These are phyloP conservation scores for Globisporangium paddicum DNA, from an alignment of 352 stramenopile genomes.

Conservation along the genomic window DNA sequence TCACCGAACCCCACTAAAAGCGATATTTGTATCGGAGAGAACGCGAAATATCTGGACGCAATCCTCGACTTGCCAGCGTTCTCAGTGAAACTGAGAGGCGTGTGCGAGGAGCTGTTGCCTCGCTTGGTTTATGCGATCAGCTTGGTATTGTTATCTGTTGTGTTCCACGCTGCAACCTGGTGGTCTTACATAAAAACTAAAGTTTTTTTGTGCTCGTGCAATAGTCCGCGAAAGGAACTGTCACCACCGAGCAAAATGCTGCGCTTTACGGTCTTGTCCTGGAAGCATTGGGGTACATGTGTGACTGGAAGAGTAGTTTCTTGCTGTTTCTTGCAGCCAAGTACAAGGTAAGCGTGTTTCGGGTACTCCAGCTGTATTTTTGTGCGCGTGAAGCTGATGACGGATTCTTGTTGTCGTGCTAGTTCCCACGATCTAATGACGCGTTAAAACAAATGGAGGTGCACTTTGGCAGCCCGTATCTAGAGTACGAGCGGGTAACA, in stretches of 20 bases:
- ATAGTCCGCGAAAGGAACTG: neutral
- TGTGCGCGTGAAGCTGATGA: neutral
- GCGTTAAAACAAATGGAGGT: constrained; percentile 20
- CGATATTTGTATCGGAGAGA: constrained; percentile 3
- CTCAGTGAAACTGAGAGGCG: constrained; percentile 20
- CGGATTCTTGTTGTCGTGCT: neutral
- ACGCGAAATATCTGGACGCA: constrained; percentile 19
- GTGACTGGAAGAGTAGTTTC: constrained; percentile 57
- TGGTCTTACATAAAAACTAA: neutral
- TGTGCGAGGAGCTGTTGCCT: constrained; percentile 31
- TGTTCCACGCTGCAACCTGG: neutral
- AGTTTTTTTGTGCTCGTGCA: neutral
- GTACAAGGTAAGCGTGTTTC: constrained; percentile 27
- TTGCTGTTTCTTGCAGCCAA: constrained; percentile 53
- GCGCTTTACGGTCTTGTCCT: constrained; percentile 23
- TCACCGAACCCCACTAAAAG: constrained; percentile 18
- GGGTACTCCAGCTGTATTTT: neutral
- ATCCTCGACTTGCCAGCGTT: constrained; percentile 25
- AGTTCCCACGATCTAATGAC: constrained; percentile 34
- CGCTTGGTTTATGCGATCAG: constrained; percentile 37
- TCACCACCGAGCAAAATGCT: constrained; percentile 16
- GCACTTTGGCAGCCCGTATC: constrained; percentile 25
- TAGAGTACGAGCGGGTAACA: constrained; percentile 69
- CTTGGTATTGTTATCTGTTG: constrained; percentile 19
- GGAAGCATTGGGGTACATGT: constrained; percentile 31